Base-by-base conservation (phyloP, 306 rosid genomes). In the Styphnolobium japonicum region DNA sequence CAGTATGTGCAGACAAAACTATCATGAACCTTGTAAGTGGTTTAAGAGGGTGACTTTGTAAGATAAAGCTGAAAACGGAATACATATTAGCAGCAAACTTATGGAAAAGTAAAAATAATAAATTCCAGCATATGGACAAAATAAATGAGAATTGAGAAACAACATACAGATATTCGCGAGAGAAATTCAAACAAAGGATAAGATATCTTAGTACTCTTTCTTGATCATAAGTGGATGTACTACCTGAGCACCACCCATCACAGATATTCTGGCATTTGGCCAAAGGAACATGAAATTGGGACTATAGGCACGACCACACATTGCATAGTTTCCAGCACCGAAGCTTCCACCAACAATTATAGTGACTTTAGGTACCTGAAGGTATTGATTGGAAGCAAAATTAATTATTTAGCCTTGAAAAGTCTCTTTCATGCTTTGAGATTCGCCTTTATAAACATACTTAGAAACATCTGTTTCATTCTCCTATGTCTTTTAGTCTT, bases 201-300 rank as follows among this genome's bases (percentile, higher is more conserved):
- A 45, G 16, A 70, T 69, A 69, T 69, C 31, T 6, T 11, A 67
- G 73, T 36, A 14, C 23, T 5, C 42, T 69, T 72, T 25, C 33
- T 64, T n/a, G 51, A 31, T 67, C 6, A 23, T 75, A 75, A 75
- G 83, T 25, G 39, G 53, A 76, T 71, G 31, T 29, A 67, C 76
- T 87, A 94, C 98, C 97, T 95, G 98, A 61, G 95, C 91, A 70
- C 98, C 98, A 67, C 98, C 98, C 98, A 95, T 95, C 71, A 95
- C 97, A 66, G 98, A 95, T 82, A 95, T 92, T 85, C 87, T 85
- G 33, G 98, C 95, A 83, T 95, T 95, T 16, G 98, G 98, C 97
- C 98, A 92, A 74, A 95, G 87, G 90, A 89, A 95, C 90, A 91
- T 84, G 89, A 95, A 95, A 81, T 95, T 76, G 18, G 98, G 98